These are phyloP conservation scores for Penicillium paneum DNA, from an alignment of 2,329 filamentous ascomycete species.

Conservation along the genomic window DNA sequence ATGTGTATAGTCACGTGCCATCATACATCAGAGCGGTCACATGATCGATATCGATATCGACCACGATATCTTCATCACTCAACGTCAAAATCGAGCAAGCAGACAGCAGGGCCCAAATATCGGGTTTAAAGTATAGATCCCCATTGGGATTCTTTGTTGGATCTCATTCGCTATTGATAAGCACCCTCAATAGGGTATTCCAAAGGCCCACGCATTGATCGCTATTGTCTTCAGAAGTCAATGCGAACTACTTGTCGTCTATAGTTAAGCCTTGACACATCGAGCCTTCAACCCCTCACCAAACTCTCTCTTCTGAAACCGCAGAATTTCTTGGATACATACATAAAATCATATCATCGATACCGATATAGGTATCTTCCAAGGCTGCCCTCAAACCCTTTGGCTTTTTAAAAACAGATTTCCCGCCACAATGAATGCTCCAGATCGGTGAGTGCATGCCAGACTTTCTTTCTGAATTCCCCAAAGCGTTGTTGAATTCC, in stretches of 20 bases:
- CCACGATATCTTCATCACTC: constrained; percentile 3
- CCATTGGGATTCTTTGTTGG: background rate
- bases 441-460: constrained; percentile 39
- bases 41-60: constrained; percentile 1
- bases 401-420: background rate
- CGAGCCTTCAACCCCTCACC: background rate
- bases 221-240: background rate
- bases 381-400: background rate
- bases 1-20: background rate
- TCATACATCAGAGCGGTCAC: background rate
- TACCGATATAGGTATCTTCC: background rate
- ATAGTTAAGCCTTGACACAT: background rate
- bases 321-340: background rate
- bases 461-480: constrained; percentile 1
- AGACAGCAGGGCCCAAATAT: background rate
- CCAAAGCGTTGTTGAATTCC: background rate
- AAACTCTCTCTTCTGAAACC: background rate
- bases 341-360: background rate
- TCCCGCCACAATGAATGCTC: constrained; percentile 48
- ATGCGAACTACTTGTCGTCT: background rate
- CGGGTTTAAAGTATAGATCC: background rate
- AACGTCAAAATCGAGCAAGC: background rate
- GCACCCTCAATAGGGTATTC: background rate
- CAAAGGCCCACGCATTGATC: background rate
- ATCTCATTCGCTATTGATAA: background rate